Evolutionary conservation across 2,329 filamentous ascomycete genomes (phyloP), one percentile per base, ranked within the genome.

Genomic region (Gaeumannomyces tritici): DNA sequence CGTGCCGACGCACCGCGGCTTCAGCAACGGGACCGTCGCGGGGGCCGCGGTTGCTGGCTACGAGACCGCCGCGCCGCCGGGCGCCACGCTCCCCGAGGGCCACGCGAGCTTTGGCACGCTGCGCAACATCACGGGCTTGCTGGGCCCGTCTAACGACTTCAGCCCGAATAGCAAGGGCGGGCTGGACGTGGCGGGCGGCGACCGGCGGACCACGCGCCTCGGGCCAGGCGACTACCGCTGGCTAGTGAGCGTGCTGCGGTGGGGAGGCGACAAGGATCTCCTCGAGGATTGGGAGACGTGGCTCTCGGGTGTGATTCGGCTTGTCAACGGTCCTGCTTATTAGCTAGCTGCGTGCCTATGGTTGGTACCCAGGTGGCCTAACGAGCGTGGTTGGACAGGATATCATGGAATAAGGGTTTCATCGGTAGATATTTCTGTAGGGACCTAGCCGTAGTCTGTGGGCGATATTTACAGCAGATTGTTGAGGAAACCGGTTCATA

Each of bases 291-390:
- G 63, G 6, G 71, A 73, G 33, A 66, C 65, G 12, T 68, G 67
- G 67, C 62, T 67, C 1, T 64, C 67, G 0, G 62, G 71, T 13
- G 69, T 79, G 9, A 73, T 79, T 33, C 79, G 80, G 67, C 70
- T 70, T 5, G 55, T 57, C 21, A 27, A 57, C 28, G 55, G 55
- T 4, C 55, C 55, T 57, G 55, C 55, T 31, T 57, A 24, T 21
- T 55, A 27, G 26, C 6, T 55, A 4, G 8, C 7, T 55, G 8
- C 29, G n/a, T n/a, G n/a, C n/a, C n/a, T n/a, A n/a, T 33, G 31
- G 31, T 33, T 12, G 3, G 33, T 35, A 4, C 15, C 35, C 6
- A 18, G 1, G 13, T 18, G 11, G 33, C 11, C 12, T 35, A 31
- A 31, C 31, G 29, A 29, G 29, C 8, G 29, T 29, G 29, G 4